Base-by-base conservation (phyloP, 2,329 filamentous ascomycete species). In the Diaporthe citriasiana region DNA sequence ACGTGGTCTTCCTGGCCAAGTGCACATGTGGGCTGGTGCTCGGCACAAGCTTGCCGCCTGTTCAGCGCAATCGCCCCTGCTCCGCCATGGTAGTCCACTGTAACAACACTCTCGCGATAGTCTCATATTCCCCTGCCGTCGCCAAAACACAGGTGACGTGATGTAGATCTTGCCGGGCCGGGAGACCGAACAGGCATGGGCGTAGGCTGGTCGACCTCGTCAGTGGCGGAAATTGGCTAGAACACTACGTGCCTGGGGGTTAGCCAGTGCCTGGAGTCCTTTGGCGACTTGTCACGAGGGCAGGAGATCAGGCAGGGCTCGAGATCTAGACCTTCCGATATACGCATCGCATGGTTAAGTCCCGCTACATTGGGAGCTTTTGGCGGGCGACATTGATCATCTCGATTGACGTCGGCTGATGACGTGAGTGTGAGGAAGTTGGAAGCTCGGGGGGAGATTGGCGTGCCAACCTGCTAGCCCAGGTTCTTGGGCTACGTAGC, bases 361-460 rank as follows among this genome's bases (percentile, higher is more conserved):
- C 27, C 59, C 25, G 57, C 12, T 38, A 17, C 33, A 13, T 45
- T 45, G 40, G 42, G 40, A 47, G 38, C 25, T n/a, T 33, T 22
- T 51, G 9, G 17, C 3, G 38, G 25, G 22, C n/a, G 25, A 25
- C 22, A 45, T 50, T 51, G 63, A 66, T 66, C 63, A 66, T 66
- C 63, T 66, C 63, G 63, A 66, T 66, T 66, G 63, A 66, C 63
- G 63, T 38, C 33, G 45, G 63, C 45, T 51, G 63, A 66, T 66
- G 63, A 66, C 63, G 63, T 66, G 30, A 51, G 10, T 25, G 60
- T 66, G 60, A 45, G 30, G 42, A 66, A 66, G 30, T 50, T 38
- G 42, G 22, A 25, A 66, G 45, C 19, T 38, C 30, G 15, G 27
- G 17, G 38, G 57, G 57, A 63, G 25, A 45, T 30, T 63, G 57